These are phyloP conservation scores for Populus nigra DNA, from an alignment of 345 rosid species.

Conservation along the genomic window DNA sequence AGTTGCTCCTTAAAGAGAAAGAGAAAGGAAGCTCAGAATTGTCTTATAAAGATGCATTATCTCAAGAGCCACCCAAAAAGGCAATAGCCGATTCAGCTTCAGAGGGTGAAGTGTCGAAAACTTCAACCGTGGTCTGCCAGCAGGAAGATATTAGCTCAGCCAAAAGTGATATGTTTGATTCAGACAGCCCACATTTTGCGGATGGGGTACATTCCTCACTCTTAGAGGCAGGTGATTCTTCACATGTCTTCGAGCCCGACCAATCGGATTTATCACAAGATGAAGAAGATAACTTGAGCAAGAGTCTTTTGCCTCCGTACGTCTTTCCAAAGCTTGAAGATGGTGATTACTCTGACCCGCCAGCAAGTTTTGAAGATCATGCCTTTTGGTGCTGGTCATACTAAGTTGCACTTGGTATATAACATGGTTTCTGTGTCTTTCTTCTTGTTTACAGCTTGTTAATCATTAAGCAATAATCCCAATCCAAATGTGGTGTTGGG, in stretches of 20 bases:
- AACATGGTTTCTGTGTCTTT: not conserved
- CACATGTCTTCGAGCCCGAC: conserved; percentile 28
- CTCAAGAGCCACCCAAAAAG: conserved; percentile 4
- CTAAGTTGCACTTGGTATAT: conserved; percentile 12
- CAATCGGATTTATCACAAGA: conserved; percentile 34
- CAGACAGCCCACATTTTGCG: conserved; percentile 40
- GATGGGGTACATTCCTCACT: conserved; percentile 48
- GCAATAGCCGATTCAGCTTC: conserved; percentile 15
- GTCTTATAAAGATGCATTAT: conserved; percentile 15
- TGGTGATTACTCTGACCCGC: conserved; percentile 21
- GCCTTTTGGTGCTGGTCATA: conserved; percentile 36
- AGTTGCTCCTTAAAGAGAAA: conserved; percentile 15
- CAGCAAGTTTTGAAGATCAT: conserved; percentile 30
- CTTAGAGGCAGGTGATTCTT: conserved; percentile 30
- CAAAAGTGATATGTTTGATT: conserved; percentile 30
- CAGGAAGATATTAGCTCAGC: conserved; percentile 32
- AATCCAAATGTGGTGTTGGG: conserved; percentile 17
- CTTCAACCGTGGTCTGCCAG: conserved; percentile 18
- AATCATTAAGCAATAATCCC: conserved; percentile 19
- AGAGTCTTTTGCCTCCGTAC: conserved; percentile 22
- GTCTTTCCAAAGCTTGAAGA: conserved; percentile 44
- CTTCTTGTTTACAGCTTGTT: conserved; percentile 9
- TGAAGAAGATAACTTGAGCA: conserved; percentile 32
- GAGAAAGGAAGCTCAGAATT: conserved; percentile 16
- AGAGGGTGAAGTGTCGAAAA: conserved; percentile 21